Evolutionary conservation across 768 basidiomycete genomes (phyloP).

Genomic region (Amylocystis lapponica): DNA sequence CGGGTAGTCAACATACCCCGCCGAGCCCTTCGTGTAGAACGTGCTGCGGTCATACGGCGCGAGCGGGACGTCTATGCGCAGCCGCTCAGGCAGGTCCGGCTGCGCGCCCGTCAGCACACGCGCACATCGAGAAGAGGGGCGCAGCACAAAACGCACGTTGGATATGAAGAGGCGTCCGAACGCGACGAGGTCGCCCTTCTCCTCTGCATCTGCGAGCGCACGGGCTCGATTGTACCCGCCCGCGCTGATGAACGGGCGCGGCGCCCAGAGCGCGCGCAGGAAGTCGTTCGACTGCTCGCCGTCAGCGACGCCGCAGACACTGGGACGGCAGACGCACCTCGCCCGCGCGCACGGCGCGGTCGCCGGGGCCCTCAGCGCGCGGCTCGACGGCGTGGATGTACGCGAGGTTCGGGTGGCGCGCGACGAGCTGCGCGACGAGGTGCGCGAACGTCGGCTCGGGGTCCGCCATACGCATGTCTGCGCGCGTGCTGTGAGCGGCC

Average conservation of each 20-base stretch:
- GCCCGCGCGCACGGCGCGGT: background rate
- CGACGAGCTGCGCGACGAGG: conserved; percentile 7
- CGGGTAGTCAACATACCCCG: conserved; percentile 24
- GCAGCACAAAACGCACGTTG: conserved; percentile 12
- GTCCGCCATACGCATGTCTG: conserved; percentile 45
- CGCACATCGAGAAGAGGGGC: background rate
- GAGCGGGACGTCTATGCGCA: conserved; percentile 30
- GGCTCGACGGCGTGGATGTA: conserved; percentile 29
- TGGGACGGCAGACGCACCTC: conserved; percentile 5
- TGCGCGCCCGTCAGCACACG: background rate
- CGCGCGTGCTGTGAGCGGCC: no score
- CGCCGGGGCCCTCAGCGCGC: background rate
- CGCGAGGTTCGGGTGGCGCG: conserved; percentile 2
- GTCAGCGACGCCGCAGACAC: no score
- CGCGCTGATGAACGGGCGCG: conserved; percentile 15
- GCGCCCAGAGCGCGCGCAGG: conserved; percentile 18
- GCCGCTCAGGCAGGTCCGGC: conserved; percentile 33
- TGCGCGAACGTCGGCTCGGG: conserved; percentile 50
- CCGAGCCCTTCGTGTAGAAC: conserved; percentile 31
- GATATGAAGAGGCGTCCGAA: conserved; percentile 20
- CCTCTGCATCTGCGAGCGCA: conserved; percentile 12
- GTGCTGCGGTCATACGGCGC: conserved; percentile 30
- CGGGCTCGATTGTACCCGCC: conserved; percentile 17
- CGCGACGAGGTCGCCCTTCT: conserved; percentile 15
- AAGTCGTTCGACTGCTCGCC: conserved; percentile 18